Percentiles rank a stretch among this genome's conserved stretches.
phyloP scores from a whole-genome alignment of 2,329 filamentous ascomycete species.

The Aspergillus spinulosporus region DNA sequence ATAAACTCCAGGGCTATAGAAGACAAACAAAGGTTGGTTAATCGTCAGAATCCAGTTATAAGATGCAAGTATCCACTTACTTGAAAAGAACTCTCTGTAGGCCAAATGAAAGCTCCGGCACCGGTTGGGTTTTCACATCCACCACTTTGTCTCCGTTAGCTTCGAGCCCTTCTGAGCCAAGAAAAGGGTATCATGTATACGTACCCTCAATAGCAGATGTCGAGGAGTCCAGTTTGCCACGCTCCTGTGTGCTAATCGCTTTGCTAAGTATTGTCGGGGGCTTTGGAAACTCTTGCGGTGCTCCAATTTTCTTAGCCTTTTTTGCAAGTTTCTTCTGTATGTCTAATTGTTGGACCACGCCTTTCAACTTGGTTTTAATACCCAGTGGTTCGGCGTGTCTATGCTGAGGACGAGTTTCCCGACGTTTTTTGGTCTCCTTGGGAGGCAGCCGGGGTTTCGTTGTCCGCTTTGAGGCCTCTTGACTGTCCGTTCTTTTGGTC shows the following conservation, averaged over 20 bases:
- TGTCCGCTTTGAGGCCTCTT: not conserved
- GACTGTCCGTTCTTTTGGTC: too few species aligned
- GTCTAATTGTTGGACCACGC: not conserved
- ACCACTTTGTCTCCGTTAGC: conserved; percentile 30
- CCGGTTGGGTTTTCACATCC: conserved; percentile 50
- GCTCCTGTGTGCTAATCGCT: not conserved
- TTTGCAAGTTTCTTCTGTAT: not conserved
- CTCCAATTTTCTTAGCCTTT: not conserved
- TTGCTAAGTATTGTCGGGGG: not conserved
- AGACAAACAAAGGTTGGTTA: not conserved
- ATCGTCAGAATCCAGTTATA: not conserved
- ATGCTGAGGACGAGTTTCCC: not conserved
- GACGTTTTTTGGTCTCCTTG: not conserved
- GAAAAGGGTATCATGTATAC: not conserved
- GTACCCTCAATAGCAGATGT: not conserved
- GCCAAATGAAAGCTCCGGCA: conserved; percentile 69
- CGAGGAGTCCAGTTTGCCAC: not conserved
- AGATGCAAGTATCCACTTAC: conserved; percentile 34
- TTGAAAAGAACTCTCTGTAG: conserved; percentile 92
- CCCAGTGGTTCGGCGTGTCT: not conserved
- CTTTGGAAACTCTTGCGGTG: not conserved
- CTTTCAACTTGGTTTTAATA: not conserved
- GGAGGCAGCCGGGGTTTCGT: not conserved
- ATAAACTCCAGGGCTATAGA: conserved; percentile 72
- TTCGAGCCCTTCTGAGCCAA: not conserved